A percentile compares a stretch with the other conserved stretches of the same genome.
phyloP scores from a whole-genome alignment of 495 filamentous ascomycete species.

The Entonaema liquescens region DNA sequence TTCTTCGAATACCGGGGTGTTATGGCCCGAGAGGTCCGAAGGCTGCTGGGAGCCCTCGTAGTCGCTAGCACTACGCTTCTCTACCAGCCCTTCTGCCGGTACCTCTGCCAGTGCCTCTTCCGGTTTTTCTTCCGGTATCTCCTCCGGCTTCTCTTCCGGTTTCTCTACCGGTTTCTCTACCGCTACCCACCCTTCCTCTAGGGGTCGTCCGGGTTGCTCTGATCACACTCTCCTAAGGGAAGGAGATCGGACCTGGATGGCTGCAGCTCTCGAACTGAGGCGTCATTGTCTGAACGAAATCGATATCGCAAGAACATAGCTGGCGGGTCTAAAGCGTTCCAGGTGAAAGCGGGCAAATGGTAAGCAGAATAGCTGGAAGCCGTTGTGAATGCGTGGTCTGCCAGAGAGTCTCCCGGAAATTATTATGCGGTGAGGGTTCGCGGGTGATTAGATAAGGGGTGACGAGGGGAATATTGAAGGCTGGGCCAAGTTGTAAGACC shows the following conservation, averaged over 20 bases:
- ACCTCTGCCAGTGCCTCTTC: not conserved
- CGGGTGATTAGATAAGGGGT: conserved; percentile 4
- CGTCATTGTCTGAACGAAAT: not conserved
- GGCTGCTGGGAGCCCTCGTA: not conserved
- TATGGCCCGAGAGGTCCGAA: not conserved
- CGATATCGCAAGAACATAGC: conserved; percentile 10
- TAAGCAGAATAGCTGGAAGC: not conserved
- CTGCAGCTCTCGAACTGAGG: not conserved
- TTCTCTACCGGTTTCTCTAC: not conserved
- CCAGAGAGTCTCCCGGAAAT: not conserved
- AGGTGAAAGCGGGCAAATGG: not conserved
- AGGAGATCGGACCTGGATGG: not conserved
- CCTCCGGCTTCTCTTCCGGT: not conserved
- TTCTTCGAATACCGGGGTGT: not conserved
- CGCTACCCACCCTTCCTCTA: conserved; percentile 9
- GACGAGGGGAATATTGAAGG: conserved; percentile 3
- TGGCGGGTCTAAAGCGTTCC: not conserved
- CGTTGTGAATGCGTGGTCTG: not conserved
- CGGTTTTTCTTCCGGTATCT: not conserved
- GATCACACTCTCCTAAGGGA: not conserved
- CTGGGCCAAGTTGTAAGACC: not conserved
- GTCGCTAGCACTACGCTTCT: not conserved
- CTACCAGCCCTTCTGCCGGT: not conserved
- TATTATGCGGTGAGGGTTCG: not conserved
- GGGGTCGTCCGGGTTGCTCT: not conserved